Conservation (phyloP, 139 green algal species). For the Pleodorina starrii region DNA sequence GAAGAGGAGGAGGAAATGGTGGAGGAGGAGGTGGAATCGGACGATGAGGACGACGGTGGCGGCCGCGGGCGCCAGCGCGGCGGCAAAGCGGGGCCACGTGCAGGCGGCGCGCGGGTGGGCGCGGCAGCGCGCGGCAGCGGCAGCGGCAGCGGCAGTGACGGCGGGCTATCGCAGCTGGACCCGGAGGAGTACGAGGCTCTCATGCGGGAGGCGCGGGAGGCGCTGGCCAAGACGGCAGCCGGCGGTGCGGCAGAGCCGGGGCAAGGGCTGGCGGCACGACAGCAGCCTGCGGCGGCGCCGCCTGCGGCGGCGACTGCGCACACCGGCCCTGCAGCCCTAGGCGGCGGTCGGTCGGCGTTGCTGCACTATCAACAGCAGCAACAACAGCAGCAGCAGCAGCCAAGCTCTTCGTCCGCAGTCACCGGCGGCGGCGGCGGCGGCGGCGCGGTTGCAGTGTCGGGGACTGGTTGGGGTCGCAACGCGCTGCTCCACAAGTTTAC, state of each 20-base stretch:
- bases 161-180: constrained; percentile 29
- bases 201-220: constrained; percentile 42
- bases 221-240: neutral
- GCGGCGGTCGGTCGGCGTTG: constrained; percentile 26
- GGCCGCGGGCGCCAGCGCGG: neutral
- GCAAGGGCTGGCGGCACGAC: too few species aligned
- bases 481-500: constrained; percentile 17
- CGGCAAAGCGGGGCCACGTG: neutral
- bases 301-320: neutral
- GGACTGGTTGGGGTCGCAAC: constrained; percentile 16
- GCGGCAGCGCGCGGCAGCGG: neutral
- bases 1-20: neutral
- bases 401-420: neutral
- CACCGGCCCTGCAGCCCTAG: neutral
- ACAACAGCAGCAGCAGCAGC: neutral
- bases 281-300: neutral
- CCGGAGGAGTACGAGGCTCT: constrained; percentile 30
- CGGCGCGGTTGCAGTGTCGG: neutral
- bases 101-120: neutral
- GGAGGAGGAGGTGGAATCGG: neutral
- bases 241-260: neutral
- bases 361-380: too few species aligned
- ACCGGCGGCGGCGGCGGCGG: neutral
- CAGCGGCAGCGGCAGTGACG: neutral
- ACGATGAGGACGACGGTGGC: neutral